Percentiles rank a stretch among this genome's conserved stretches.
These are phyloP conservation scores for Endotrypanum monterogeii DNA, from an alignment of 208 protist genomes.

Conservation along the genomic window DNA sequence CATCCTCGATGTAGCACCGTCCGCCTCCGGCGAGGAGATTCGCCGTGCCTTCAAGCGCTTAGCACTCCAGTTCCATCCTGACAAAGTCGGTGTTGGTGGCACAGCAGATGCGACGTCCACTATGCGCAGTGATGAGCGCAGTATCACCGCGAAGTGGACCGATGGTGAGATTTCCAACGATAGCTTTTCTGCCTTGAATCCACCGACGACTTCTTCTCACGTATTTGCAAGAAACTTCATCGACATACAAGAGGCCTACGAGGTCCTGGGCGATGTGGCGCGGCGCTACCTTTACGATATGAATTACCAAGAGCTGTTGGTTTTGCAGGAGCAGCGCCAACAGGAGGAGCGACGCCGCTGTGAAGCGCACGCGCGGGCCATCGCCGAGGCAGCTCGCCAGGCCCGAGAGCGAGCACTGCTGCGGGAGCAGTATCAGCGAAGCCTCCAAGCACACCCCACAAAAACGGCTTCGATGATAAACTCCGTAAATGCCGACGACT, in stretches of 20 bases:
- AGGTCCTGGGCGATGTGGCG: conserved; percentile 83
- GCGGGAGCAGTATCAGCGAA: conserved; percentile 24
- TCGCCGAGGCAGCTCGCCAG: conserved; percentile 23
- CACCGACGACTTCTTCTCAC: background rate
- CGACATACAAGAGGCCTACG: conserved; percentile 85
- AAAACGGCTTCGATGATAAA: background rate
- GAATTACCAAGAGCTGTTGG: conserved; percentile 56
- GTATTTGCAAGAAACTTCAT: conserved; percentile 44
- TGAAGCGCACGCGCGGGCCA: conserved; percentile 14
- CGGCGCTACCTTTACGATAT: conserved; percentile 90
- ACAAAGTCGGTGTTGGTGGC: conserved; percentile 25
- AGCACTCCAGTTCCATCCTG: conserved; percentile 79
- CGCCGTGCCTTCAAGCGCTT: conserved; percentile 64
- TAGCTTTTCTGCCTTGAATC: no score
- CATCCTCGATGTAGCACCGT: conserved; percentile 53
- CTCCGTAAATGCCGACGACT: background rate
- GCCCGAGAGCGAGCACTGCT: conserved; percentile 20
- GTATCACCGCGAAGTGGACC: background rate
- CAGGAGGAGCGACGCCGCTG: conserved; percentile 26
- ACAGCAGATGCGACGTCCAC: background rate
- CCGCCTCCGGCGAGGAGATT: conserved; percentile 68
- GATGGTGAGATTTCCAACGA: background rate
- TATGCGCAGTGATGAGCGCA: background rate
- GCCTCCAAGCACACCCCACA: background rate
- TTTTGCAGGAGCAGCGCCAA: conserved; percentile 14